Conservation (phyloP, 257 asterid species). For the Nemophila menziesii region DNA sequence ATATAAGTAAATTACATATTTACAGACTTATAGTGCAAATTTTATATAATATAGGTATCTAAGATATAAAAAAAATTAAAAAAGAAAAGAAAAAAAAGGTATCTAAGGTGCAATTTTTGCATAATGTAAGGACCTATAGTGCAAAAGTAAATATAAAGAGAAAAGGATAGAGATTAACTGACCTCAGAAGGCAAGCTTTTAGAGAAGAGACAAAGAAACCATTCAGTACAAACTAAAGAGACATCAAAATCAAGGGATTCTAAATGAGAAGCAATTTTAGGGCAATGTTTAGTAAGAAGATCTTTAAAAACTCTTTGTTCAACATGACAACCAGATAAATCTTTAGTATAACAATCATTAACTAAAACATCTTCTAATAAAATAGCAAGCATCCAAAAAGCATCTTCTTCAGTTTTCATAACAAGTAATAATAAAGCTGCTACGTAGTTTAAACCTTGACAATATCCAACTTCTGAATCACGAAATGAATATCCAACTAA, state of each 20-base stretch:
- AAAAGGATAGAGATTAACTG: neutral
- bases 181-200: constrained; percentile 99
- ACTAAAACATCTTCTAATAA: constrained; percentile 86
- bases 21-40: too few relatives aligned
- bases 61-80: too few relatives aligned
- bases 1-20: too few relatives aligned
- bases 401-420: constrained; percentile 97
- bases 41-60: too few relatives aligned
- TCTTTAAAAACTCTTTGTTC: constrained; percentile 94
- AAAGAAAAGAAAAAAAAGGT: neutral
- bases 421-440: constrained; percentile 90
- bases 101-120: too few relatives aligned
- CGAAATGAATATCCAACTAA: constrained; percentile 95
- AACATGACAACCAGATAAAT: constrained; percentile 93
- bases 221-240: constrained; percentile 95
- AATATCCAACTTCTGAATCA: constrained; percentile 96
- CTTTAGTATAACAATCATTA: constrained; percentile 78
- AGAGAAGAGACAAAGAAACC: constrained; percentile 92
- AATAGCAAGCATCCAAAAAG: constrained; percentile 98
- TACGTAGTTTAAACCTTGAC: constrained; percentile 97
- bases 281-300: constrained; percentile 70
- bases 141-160: too few relatives aligned
- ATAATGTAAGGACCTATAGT: too few relatives aligned
- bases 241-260: constrained; percentile 87
- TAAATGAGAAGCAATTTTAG: constrained; percentile 84